These are phyloP conservation scores for Athelia sp. DNA, from an alignment of 1,284 basidiomycete species.

Conservation along the genomic window DNA sequence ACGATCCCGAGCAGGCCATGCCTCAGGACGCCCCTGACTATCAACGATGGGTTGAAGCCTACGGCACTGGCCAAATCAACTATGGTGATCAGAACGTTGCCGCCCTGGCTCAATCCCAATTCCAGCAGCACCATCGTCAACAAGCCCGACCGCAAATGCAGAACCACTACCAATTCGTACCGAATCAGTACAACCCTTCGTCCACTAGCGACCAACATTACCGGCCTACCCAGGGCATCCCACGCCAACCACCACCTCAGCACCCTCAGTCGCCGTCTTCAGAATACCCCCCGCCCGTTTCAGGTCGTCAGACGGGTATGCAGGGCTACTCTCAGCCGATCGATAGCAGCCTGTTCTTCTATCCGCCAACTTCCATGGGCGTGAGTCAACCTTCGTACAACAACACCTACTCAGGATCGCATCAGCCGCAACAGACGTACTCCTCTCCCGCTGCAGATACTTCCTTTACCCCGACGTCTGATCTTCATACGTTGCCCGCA, in stretches of 20 bases:
- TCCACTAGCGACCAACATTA: not conserved
- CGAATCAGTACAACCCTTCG: not conserved
- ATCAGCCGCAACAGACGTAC: not conserved
- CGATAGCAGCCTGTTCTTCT: not conserved
- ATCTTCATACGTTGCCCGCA: not conserved
- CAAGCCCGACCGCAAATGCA: not conserved
- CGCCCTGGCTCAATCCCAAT: not conserved
- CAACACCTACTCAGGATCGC: not conserved
- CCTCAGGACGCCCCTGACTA: slow-evolving; percentile 1
- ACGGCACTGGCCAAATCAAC: not conserved
- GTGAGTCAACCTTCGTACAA: not conserved
- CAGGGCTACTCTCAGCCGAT: not conserved
- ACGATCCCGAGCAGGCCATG: slow-evolving; percentile 5
- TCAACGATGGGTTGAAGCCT: slow-evolving; percentile 5
- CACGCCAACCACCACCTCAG: not conserved
- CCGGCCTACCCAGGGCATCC: not conserved
- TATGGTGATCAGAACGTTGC: not conserved
- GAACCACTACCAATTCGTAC: slow-evolving; percentile 3
- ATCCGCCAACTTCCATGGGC: not conserved
- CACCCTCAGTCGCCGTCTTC: not conserved
- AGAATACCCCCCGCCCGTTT: not conserved
- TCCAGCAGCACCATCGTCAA: not conserved
- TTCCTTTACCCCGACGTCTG: not conserved
- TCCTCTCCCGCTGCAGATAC: not conserved
- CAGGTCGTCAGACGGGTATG: not conserved